Evolutionary conservation across 306 rosid genomes (phyloP).

Genomic region (Cicer bijugum): DNA sequence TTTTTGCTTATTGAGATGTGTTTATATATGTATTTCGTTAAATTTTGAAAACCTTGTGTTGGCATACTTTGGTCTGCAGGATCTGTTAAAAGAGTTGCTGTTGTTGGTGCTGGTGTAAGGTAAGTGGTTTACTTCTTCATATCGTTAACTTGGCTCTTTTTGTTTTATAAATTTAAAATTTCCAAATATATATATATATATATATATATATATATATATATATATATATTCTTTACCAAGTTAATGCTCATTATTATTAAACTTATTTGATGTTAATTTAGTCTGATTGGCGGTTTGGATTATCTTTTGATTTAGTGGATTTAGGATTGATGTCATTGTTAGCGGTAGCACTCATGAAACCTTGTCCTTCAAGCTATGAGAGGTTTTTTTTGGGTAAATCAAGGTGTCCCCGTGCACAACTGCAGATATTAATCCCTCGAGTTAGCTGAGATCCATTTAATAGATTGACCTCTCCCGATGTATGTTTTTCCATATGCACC

Average conservation of each 20-base stretch:
- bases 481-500: too few relatives aligned
- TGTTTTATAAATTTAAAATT: not conserved
- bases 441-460: too few relatives aligned
- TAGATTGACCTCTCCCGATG: too few relatives aligned
- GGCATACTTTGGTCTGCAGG: slow-evolving; percentile 53
- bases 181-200: not conserved
- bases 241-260: slow-evolving; percentile 37
- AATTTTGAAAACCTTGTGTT: not conserved
- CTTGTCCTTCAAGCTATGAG: slow-evolving; percentile 10
- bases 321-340: slow-evolving; percentile 3
- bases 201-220: not conserved
- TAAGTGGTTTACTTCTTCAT: slow-evolving; percentile 45
- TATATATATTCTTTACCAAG: not conserved
- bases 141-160: slow-evolving; percentile 12
- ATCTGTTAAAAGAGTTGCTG: slow-evolving; percentile 76
- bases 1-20: not conserved
- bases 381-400: not conserved
- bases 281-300: slow-evolving; percentile 9
- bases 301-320: slow-evolving; percentile 11
- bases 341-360: not conserved
- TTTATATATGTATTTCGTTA: slow-evolving; percentile 4
- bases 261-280: slow-evolving; percentile 28
- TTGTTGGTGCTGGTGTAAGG: slow-evolving; percentile 96
- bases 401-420: too few relatives aligned
- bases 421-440: too few relatives aligned